phyloP scores from a whole-genome alignment of 2,329 filamentous ascomycete species.

The Spiromastix sp. region DNA sequence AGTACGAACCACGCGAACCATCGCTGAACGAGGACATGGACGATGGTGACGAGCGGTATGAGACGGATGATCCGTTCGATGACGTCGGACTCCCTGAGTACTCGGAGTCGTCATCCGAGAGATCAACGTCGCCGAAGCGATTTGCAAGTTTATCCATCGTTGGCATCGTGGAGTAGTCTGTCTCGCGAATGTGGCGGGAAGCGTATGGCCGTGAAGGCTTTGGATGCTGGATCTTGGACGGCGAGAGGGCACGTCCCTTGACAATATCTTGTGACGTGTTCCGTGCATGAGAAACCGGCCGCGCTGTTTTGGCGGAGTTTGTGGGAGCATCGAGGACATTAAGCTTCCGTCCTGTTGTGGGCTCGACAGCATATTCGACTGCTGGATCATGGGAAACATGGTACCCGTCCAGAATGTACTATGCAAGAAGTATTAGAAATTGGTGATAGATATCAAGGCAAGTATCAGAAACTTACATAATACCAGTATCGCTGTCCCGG shows the following conservation, averaged over 20 bases:
- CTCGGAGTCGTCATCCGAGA: slow-evolving; percentile 60
- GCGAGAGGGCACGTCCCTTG: slow-evolving; percentile 79
- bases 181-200: slow-evolving; percentile 75
- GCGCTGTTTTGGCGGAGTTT: slow-evolving; percentile 38
- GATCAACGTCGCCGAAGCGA: slow-evolving; percentile 62
- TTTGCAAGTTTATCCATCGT: slow-evolving; percentile 69
- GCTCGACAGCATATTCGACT: slow-evolving; percentile 79
- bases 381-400: slow-evolving; percentile 94
- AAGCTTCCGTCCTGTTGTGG: slow-evolving; percentile 90
- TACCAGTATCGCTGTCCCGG: slow-evolving; percentile 96
- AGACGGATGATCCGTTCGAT: slow-evolving; percentile 54
- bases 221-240: slow-evolving; percentile 82
- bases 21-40: slow-evolving; percentile 51
- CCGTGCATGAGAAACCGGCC: slow-evolving; percentile 29
- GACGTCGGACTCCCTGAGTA: slow-evolving; percentile 65
- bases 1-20: slow-evolving; percentile 49
- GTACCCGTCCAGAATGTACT: slow-evolving; percentile 98
- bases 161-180: slow-evolving; percentile 62
- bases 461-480: slow-evolving; percentile 54
- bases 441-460: too few species aligned
- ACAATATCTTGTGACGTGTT: slow-evolving; percentile 53
- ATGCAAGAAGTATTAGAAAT: slow-evolving; percentile 10
- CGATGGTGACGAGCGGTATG: slow-evolving; percentile 59
- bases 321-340: slow-evolving; percentile 93
- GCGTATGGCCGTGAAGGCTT: slow-evolving; percentile 82